Evolutionary conservation across 208 protist genomes (phyloP).

Genomic region (Leishmania mexicana): DNA sequence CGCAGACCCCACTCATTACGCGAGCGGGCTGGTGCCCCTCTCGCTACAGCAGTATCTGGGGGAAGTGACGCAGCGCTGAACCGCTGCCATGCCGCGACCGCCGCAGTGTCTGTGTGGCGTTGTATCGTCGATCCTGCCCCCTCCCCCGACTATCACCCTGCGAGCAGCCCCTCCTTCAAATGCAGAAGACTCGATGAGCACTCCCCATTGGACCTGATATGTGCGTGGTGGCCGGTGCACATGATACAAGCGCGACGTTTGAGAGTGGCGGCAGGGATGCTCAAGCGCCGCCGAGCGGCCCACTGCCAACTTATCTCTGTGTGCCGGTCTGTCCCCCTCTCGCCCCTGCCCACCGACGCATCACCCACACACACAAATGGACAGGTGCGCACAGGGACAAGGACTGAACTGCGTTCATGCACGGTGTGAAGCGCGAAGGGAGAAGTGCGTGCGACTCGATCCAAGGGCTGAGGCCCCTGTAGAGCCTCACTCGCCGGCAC

Average conservation of each 20-base stretch:
- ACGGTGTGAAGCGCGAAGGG: not conserved
- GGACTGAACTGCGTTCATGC: not conserved
- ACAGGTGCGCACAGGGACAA: not conserved
- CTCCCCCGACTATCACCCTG: too few species aligned
- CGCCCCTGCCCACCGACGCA: not conserved
- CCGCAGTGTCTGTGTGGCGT: not conserved
- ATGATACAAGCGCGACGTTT: not conserved
- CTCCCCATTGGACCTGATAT: not conserved
- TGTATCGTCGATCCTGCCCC: not conserved
- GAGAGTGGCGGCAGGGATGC: not conserved
- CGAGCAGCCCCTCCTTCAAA: not conserved
- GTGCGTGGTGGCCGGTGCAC: not conserved
- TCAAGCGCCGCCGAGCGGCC: not conserved
- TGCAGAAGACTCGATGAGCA: not conserved
- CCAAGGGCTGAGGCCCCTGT: not conserved
- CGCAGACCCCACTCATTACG: conserved; percentile 13
- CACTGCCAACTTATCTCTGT: not conserved
- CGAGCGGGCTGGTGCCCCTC: conserved; percentile 17
- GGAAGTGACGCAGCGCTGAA: conserved; percentile 8
- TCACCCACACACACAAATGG: not conserved
- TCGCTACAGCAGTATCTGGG: conserved; percentile 15
- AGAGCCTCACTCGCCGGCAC: not conserved
- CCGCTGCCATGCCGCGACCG: not conserved
- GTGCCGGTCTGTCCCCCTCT: not conserved
- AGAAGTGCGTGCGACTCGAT: not conserved